phyloP scores from a whole-genome alignment of 129 eudicot species.

The Arctium lappa region DNA sequence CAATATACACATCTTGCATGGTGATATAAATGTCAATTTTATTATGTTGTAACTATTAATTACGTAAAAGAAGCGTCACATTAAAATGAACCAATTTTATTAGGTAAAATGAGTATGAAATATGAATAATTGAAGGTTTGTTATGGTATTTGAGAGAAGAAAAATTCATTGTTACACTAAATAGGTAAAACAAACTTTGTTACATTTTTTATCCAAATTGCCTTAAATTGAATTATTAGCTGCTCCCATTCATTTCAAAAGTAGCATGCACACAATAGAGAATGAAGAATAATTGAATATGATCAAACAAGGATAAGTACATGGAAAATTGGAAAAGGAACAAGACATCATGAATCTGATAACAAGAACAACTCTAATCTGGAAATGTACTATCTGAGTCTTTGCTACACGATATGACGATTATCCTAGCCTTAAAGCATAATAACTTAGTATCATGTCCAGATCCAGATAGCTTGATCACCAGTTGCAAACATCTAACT shows the following conservation, averaged over 20 bases:
- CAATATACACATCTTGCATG: neutral
- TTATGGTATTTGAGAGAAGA: too few species aligned
- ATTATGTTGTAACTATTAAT: neutral
- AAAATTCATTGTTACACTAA: too few species aligned
- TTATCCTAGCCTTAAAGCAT: neutral
- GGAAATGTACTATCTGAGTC: too few species aligned
- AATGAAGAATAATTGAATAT: neutral
- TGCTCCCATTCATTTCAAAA: too few species aligned
- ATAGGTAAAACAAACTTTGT: too few species aligned
- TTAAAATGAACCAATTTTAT: neutral
- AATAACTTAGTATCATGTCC: neutral
- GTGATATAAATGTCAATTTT: neutral
- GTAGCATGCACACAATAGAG: neutral
- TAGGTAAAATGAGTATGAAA: neutral
- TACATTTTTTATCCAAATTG: neutral
- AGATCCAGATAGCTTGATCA: neutral
- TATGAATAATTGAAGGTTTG: neutral
- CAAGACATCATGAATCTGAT: too few species aligned
- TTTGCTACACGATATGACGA: neutral
- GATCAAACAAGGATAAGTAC: too few species aligned
- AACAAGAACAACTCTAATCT: neutral
- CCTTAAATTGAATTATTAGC: neutral
- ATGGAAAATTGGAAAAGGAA: too few species aligned
- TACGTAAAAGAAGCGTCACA: neutral
- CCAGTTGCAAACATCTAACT: neutral